These are phyloP conservation scores for Cadophora sp. DNA, from an alignment of 2,329 filamentous ascomycete genomes.

Conservation along the genomic window DNA sequence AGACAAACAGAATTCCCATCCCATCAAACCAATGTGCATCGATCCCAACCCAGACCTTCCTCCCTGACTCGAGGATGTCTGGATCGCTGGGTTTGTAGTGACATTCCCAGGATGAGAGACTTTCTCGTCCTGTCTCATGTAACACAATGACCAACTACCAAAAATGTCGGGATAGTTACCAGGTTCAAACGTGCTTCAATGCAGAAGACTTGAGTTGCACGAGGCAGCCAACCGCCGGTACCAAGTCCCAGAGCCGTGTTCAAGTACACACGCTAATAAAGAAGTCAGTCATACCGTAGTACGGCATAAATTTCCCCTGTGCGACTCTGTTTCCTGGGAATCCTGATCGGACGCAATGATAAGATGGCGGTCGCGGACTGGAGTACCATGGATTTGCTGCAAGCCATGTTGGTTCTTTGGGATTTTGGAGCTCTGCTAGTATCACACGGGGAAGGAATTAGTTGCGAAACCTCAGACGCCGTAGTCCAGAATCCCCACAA, in stretches of 20 bases:
- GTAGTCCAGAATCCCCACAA: constrained; percentile 19
- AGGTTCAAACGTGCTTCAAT: constrained; percentile 2
- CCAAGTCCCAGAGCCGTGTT: constrained; percentile 16
- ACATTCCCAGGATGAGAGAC: neutral
- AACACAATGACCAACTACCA: neutral
- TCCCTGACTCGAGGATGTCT: neutral
- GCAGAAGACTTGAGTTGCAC: constrained; percentile 2
- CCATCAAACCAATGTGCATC: neutral
- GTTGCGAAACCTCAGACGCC: constrained; percentile 14
- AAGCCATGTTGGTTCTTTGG: constrained; percentile 8
- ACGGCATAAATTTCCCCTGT: constrained; percentile 11
- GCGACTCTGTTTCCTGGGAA: constrained; percentile 4
- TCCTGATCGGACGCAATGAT: neutral
- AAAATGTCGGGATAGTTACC: neutral
- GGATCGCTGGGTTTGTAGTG: neutral
- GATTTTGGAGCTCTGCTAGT: neutral
- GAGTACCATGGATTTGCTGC: neutral
- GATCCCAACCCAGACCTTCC: neutral
- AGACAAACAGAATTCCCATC: neutral
- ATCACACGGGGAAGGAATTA: constrained; percentile 1
- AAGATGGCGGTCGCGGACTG: neutral
- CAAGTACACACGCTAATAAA: constrained; percentile 1
- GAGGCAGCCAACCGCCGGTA: constrained; percentile 17
- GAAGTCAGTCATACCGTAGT: neutral
- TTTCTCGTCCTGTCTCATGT: neutral